phyloP scores from a whole-genome alignment of 2,329 filamentous ascomycete species.

The Didymella exigua region DNA sequence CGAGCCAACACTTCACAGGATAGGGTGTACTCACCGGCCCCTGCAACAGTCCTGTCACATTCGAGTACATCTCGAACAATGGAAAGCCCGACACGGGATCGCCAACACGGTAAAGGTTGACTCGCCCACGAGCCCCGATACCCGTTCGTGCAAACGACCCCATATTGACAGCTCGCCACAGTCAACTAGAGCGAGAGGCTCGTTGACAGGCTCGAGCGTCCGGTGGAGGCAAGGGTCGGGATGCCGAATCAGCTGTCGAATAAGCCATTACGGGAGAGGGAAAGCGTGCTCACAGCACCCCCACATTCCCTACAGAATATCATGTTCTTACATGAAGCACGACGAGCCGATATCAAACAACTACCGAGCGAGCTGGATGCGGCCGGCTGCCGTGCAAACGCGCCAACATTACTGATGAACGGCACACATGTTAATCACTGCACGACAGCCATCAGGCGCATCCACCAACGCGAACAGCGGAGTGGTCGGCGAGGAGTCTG shows the following conservation, averaged over 20 bases:
- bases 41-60: slow-evolving; percentile 1
- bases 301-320: background rate
- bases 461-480: background rate
- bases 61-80: background rate
- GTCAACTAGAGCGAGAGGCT: background rate
- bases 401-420: background rate
- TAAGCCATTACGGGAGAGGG: background rate
- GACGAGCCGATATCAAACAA: slow-evolving; percentile 12
- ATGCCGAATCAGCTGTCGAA: background rate
- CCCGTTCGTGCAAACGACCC: background rate
- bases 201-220: slow-evolving; percentile 1
- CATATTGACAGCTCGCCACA: background rate
- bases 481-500: slow-evolving; percentile 20
- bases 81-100: background rate
- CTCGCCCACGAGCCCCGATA: background rate
- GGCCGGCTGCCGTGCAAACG: slow-evolving; percentile 5
- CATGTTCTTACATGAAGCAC: background rate
- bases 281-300: background rate
- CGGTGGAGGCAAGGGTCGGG: background rate
- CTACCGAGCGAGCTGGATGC: slow-evolving; percentile 10
- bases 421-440: background rate
- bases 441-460: background rate
- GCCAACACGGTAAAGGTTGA: background rate
- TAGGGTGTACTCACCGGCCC: background rate
- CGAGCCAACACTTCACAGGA: slow-evolving; percentile 1